phyloP scores from a whole-genome alignment of 495 filamentous ascomycete genomes.

The Tetracladium marchalianum region DNA sequence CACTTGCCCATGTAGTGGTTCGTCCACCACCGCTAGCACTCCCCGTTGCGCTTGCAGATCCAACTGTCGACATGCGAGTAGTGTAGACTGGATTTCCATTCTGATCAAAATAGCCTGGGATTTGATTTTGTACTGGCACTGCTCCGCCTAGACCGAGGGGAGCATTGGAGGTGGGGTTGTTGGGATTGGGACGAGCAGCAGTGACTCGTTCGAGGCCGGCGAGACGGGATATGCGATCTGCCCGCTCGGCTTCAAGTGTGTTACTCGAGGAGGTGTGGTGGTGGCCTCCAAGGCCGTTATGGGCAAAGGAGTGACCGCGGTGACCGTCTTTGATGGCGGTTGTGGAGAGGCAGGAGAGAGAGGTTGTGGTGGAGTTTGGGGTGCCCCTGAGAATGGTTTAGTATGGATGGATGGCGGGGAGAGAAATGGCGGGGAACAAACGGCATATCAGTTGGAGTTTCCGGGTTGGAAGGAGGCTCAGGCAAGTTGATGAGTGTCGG shows the following conservation, averaged over 20 bases:
- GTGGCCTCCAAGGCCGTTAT: constrained; percentile 38
- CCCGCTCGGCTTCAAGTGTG: constrained; percentile 79
- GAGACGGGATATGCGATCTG: constrained; percentile 85
- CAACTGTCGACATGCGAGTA: constrained; percentile 74
- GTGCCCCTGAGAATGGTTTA: constrained; percentile 52
- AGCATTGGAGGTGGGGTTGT: constrained; percentile 20
- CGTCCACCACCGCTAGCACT: constrained; percentile 50
- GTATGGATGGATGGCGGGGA: constrained; percentile 4
- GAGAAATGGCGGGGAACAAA: constrained; percentile 38
- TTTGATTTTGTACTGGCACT: constrained; percentile 29
- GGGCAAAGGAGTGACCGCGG: constrained; percentile 53
- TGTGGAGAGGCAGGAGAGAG: constrained; percentile 77
- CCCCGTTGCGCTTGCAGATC: constrained; percentile 69
- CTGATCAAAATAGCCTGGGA: constrained; percentile 59
- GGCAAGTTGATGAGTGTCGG: constrained; percentile 80
- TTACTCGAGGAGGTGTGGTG: constrained; percentile 52
- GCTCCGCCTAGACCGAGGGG: constrained; percentile 20
- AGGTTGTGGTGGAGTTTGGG: constrained; percentile 80
- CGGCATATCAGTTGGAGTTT: constrained; percentile 88
- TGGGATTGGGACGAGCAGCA: constrained; percentile 44
- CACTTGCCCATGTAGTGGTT: constrained; percentile 60
- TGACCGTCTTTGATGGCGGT: constrained; percentile 93
- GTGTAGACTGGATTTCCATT: constrained; percentile 43
- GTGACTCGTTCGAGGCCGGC: constrained; percentile 76
- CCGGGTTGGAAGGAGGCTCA: constrained; percentile 70